Evolutionary conservation across 306 rosid genomes (phyloP).

Genomic region (Prosopis cineraria): DNA sequence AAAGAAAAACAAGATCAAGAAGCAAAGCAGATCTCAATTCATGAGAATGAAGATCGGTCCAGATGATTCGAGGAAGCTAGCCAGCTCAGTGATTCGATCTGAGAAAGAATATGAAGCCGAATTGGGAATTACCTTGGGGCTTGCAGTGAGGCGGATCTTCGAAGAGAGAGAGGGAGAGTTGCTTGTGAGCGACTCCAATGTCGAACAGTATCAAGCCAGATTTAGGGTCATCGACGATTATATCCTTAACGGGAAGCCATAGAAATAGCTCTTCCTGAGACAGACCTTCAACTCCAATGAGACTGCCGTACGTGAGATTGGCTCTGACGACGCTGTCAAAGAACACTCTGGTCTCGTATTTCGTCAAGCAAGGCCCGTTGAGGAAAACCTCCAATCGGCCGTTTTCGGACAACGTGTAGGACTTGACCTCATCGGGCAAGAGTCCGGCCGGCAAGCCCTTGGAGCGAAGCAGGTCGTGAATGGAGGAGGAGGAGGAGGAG

Average conservation of each 20-base stretch:
- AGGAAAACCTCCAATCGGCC: constrained; percentile 76
- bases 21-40: neutral
- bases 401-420: constrained; percentile 59
- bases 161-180: constrained; percentile 79
- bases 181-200: constrained; percentile 86
- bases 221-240: constrained; percentile 74
- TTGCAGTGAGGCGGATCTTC: constrained; percentile 90
- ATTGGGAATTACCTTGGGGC: constrained; percentile 55
- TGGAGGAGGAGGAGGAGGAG: constrained; percentile 38
- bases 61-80: neutral
- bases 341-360: constrained; percentile 73
- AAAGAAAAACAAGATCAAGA: neutral
- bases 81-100: constrained; percentile 12
- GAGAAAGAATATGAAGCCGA: neutral
- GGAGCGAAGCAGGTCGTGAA: constrained; percentile 80
- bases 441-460: constrained; percentile 86
- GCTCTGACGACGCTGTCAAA: constrained; percentile 73
- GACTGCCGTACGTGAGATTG: constrained; percentile 82
- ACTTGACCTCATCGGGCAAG: constrained; percentile 70
- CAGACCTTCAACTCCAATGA: constrained; percentile 77
- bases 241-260: constrained; percentile 90
- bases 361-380: constrained; percentile 77
- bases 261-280: constrained; percentile 86
- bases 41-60: neutral
- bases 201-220: constrained; percentile 82